These are phyloP conservation scores for Primulina tabacum DNA, from an alignment of 257 asterid species.

Conservation along the genomic window DNA sequence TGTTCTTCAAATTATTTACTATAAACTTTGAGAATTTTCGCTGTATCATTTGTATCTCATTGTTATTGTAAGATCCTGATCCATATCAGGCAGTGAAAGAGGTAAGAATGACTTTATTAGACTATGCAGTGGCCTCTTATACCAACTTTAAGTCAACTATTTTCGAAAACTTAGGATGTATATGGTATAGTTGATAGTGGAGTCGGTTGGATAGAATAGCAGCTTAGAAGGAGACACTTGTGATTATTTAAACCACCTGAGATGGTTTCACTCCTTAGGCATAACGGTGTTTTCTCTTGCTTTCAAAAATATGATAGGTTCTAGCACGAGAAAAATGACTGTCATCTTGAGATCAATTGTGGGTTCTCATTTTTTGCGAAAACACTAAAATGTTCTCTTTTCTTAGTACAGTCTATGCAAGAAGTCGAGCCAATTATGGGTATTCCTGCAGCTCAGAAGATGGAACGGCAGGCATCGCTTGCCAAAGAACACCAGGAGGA, in stretches of 20 bases:
- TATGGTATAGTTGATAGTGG: not conserved
- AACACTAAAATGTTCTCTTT: slow-evolving; percentile 15
- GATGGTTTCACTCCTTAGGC: not conserved
- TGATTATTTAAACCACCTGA: not conserved
- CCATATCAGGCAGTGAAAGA: not conserved
- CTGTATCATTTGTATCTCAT: not conserved
- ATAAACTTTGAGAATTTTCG: not conserved
- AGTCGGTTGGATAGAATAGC: not conserved
- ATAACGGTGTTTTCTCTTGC: no score
- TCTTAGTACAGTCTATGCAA: slow-evolving; percentile 52
- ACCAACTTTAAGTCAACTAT: not conserved
- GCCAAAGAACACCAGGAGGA: slow-evolving; percentile 78
- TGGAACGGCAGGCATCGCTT: slow-evolving; percentile 69
- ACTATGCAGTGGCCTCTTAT: not conserved
- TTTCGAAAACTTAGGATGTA: not conserved
- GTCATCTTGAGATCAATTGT: not conserved
- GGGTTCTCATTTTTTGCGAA: slow-evolving; percentile 1
- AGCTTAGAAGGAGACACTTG: not conserved
- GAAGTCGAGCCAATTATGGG: slow-evolving; percentile 61
- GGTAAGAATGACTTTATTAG: not conserved
- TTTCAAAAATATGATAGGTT: not conserved
- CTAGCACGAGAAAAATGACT: not conserved
- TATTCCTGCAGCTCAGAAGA: slow-evolving; percentile 68
- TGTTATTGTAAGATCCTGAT: not conserved
- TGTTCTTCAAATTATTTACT: not conserved